Conservation (phyloP, 106 monocot genomes). For the Triglochin maritima region DNA sequence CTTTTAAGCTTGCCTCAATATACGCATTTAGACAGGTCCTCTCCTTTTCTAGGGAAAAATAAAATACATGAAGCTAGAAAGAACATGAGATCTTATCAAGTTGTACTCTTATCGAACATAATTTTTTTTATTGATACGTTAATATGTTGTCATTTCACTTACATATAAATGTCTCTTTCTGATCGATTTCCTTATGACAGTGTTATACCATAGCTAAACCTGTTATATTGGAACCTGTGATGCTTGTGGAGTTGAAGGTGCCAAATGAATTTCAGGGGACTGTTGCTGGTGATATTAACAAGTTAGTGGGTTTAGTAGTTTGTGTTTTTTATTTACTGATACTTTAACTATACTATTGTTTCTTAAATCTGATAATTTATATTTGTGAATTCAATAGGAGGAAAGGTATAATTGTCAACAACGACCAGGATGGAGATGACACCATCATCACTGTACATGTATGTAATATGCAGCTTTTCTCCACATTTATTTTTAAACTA, state of each 20-base stretch:
- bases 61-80: too few species aligned
- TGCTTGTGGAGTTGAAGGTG: slow-evolving; percentile 90
- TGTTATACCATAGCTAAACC: slow-evolving; percentile 84
- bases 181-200: slow-evolving; percentile 13
- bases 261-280: slow-evolving; percentile 97
- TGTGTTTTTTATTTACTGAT: not conserved
- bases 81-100: too few species aligned
- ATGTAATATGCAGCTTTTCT: slow-evolving; percentile 18
- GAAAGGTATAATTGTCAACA: slow-evolving; percentile 93
- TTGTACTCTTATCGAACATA: too few species aligned
- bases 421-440: slow-evolving; percentile 97
- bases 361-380: slow-evolving; percentile 1
- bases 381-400: slow-evolving; percentile 43
- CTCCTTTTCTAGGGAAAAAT: not conserved
- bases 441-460: slow-evolving; percentile 80
- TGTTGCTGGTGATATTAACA: slow-evolving; percentile 95
- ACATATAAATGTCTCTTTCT: too few species aligned
- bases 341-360: not conserved
- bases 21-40: slow-evolving; percentile 98
- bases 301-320: slow-evolving; percentile 34
- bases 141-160: too few species aligned
- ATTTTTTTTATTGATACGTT: too few species aligned
- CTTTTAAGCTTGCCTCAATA: slow-evolving; percentile 90
- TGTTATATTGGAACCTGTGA: slow-evolving; percentile 92
- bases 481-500: not conserved